Conservation (phyloP, 176 grass and related monocot genomes). For the Puccinellia tenuiflora region DNA sequence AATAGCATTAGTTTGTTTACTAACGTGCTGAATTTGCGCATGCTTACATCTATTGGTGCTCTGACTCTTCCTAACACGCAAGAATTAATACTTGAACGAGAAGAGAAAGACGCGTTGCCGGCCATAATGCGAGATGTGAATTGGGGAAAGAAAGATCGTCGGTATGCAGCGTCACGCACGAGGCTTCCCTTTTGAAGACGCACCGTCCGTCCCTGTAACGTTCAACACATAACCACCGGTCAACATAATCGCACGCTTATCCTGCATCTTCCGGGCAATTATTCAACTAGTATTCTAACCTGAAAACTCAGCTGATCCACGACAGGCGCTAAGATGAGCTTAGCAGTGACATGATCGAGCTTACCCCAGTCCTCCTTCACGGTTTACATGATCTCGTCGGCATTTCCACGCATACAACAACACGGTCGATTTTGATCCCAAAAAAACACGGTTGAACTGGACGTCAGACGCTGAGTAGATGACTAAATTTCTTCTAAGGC, state of each 20-base stretch:
- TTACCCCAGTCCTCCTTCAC: too few relatives aligned
- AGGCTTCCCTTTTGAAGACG: neutral
- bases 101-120: neutral
- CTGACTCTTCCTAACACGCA: neutral
- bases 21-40: neutral
- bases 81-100: neutral
- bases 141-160: neutral
- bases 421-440: too few relatives aligned
- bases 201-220: neutral
- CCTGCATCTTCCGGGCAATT: conserved; percentile 16
- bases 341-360: neutral
- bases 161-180: conserved; percentile 17
- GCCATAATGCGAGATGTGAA: neutral
- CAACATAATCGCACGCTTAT: conserved; percentile 1
- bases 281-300: neutral
- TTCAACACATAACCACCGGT: conserved; percentile 13
- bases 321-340: neutral
- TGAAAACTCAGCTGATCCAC: neutral
- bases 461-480: neutral
- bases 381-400: neutral
- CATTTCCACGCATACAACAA: neutral
- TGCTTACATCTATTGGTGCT: neutral
- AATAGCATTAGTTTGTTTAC: neutral
- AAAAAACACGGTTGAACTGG: neutral
- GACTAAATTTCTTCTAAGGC: neutral